These are phyloP conservation scores for Sarocladium oryzae DNA, from an alignment of 2,329 filamentous ascomycete genomes.

Conservation along the genomic window DNA sequence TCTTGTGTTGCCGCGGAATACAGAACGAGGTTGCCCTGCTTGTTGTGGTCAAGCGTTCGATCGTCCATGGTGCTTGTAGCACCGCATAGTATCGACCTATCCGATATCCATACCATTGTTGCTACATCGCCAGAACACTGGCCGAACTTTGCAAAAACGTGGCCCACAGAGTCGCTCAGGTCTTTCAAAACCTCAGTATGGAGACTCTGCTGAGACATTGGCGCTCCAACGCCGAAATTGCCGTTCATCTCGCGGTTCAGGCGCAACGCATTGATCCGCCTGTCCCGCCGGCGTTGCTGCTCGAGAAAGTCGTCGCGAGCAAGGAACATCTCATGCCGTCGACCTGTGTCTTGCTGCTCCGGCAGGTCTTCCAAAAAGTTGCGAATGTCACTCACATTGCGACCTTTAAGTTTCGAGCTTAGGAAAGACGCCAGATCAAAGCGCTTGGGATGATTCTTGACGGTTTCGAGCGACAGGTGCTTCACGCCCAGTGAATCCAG, in stretches of 20 bases:
- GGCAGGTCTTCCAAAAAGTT: slow-evolving; percentile 3
- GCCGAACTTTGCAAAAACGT: slow-evolving; percentile 46
- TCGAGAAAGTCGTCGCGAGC: neutral
- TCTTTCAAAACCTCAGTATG: neutral
- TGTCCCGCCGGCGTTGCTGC: slow-evolving; percentile 3
- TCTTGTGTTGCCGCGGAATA: slow-evolving; percentile 40
- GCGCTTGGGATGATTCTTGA: neutral
- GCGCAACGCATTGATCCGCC: neutral
- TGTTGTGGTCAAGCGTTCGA: slow-evolving; percentile 62
- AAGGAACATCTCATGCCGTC: neutral
- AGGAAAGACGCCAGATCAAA: neutral
- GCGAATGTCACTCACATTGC: neutral
- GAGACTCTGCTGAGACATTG: neutral
- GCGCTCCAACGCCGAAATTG: neutral
- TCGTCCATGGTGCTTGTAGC: slow-evolving; percentile 56
- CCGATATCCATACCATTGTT: slow-evolving; percentile 50
- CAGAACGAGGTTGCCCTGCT: slow-evolving; percentile 53
- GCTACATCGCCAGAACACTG: slow-evolving; percentile 57
- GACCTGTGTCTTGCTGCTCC: neutral
- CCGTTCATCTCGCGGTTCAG: slow-evolving; percentile 6
- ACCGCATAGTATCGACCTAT: slow-evolving; percentile 51
- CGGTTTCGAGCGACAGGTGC: neutral
- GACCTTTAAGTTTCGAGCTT: neutral
- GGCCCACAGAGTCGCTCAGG: neutral
- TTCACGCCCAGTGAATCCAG: neutral